phyloP scores from a whole-genome alignment of 768 basidiomycete genomes.

The Exidia glandulosa region DNA sequence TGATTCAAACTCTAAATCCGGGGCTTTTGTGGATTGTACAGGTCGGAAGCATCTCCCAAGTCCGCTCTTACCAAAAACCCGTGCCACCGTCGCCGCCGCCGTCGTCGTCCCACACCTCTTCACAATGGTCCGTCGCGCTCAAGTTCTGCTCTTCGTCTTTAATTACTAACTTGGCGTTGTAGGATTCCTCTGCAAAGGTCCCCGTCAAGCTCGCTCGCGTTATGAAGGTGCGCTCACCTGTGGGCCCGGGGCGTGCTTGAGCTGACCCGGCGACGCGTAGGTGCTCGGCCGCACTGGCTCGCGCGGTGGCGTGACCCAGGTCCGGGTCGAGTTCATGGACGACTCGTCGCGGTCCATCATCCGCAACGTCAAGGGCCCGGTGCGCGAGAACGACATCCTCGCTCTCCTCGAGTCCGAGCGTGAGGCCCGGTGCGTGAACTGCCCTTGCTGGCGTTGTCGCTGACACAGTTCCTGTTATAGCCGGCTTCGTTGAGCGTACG shows the following conservation, averaged over 20 bases:
- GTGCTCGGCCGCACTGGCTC: conserved; percentile 98
- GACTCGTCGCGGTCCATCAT: conserved; percentile 92
- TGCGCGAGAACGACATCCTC: conserved; percentile 90
- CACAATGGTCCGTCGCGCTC: too few relatives aligned
- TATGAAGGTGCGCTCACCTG: conserved; percentile 59
- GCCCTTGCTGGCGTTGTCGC: background rate
- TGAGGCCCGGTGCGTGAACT: conserved; percentile 82
- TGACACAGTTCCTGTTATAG: background rate
- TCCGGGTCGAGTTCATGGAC: conserved; percentile 99
- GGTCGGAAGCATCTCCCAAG: too few relatives aligned
- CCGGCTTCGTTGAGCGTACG: background rate
- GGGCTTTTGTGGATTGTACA: too few relatives aligned
- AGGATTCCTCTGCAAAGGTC: conserved; percentile 74
- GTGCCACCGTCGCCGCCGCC: too few relatives aligned
- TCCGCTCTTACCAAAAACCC: too few relatives aligned
- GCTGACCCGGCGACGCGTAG: conserved; percentile 27
- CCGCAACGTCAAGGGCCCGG: conserved; percentile 98
- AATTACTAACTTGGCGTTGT: too few relatives aligned
- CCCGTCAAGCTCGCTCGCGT: conserved; percentile 97
- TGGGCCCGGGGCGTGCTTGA: conserved; percentile 1
- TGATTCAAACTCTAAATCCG: too few relatives aligned
- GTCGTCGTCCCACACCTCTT: too few relatives aligned
- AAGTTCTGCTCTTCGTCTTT: too few relatives aligned
- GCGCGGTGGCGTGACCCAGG: conserved; percentile 97
- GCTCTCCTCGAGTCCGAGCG: conserved; percentile 96